Evolutionary conservation across 306 rosid genomes (phyloP).

Genomic region (Malus fusca): DNA sequence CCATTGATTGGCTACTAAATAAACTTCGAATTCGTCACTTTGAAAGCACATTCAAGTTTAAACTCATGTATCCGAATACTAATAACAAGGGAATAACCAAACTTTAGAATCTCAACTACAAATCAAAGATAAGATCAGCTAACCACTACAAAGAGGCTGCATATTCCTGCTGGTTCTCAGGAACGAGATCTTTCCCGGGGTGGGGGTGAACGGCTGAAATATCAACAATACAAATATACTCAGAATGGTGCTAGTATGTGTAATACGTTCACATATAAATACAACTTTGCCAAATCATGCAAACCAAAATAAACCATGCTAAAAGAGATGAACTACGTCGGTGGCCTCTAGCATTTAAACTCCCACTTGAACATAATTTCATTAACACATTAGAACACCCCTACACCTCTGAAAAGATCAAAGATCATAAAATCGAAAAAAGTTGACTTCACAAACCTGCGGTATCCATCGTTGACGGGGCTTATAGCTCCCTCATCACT

Average conservation of each 20-base stretch:
- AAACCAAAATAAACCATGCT: neutral
- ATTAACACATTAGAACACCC: neutral
- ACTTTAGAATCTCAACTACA: slow-evolving; percentile 15
- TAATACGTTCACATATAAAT: neutral
- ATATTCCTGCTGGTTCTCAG: slow-evolving; percentile 19
- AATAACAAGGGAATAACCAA: slow-evolving; percentile 12
- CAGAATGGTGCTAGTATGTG: neutral
- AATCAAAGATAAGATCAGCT: slow-evolving; percentile 27
- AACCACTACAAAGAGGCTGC: slow-evolving; percentile 19
- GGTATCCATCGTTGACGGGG: slow-evolving; percentile 37
- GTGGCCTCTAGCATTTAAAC: neutral
- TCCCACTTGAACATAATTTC: neutral
- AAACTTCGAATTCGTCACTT: slow-evolving; percentile 1
- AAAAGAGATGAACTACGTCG: neutral
- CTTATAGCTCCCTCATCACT: slow-evolving; percentile 1
- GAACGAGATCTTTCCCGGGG: slow-evolving; percentile 43
- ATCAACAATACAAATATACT: slow-evolving; percentile 2
- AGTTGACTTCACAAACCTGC: slow-evolving; percentile 31
- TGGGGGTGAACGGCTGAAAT: slow-evolving; percentile 65
- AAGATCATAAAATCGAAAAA: neutral
- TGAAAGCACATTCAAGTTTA: slow-evolving; percentile 11
- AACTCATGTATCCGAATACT: slow-evolving; percentile 13
- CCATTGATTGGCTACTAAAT: neutral
- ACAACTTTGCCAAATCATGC: neutral
- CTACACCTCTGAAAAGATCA: neutral